These are phyloP conservation scores for Mucuna pruriens DNA, from an alignment of 306 rosid genomes.

Conservation along the genomic window DNA sequence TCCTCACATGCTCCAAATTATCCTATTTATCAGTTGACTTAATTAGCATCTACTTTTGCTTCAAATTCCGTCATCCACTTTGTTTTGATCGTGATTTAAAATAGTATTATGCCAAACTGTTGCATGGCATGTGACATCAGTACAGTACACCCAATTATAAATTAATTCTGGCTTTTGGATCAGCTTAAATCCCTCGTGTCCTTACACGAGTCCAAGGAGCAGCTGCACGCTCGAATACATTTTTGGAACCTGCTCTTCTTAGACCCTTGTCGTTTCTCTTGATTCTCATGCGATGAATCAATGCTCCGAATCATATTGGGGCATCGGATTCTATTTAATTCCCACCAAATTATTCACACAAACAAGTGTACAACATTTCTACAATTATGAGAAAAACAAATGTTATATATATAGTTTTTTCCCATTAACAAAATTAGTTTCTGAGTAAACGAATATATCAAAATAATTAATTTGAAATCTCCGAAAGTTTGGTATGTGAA, in stretches of 20 bases:
- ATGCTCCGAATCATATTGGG: conserved; percentile 4
- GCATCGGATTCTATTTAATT: neutral
- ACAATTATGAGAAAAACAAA: neutral
- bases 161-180: conserved; percentile 32
- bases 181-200: conserved; percentile 31
- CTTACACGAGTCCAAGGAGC: conserved; percentile 34
- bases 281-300: neutral
- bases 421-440: neutral
- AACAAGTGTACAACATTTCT: neutral
- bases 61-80: conserved; percentile 19
- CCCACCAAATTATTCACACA: neutral
- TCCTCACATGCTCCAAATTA: conserved; percentile 34
- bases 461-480: neutral
- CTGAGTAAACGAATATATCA: neutral
- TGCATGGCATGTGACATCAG: conserved; percentile 40
- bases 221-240: neutral
- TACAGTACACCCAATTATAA: conserved; percentile 20
- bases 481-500: neutral
- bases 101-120: neutral
- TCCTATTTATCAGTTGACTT: conserved; percentile 30
- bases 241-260: neutral
- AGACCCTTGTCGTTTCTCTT: conserved; percentile 32
- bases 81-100: neutral
- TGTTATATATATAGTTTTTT: neutral
- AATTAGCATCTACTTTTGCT: neutral